Base-by-base conservation (phyloP, 257 asterid species). In the Anisodus tanguticus region DNA sequence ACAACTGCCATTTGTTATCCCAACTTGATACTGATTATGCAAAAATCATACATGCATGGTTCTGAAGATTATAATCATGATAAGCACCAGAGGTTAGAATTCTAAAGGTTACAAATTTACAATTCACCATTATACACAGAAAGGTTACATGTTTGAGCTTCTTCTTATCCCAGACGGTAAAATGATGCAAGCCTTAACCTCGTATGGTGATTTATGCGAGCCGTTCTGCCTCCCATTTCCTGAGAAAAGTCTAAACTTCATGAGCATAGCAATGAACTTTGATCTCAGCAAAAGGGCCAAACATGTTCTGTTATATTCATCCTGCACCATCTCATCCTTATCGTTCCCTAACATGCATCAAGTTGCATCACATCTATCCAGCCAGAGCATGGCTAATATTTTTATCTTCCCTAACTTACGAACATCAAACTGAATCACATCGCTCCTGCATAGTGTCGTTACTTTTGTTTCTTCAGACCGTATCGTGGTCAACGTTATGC, bases 401-500 rank as follows among this genome's bases (percentile, higher is more conserved):
- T 31, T 76, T 39, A 53, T 26, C 26, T 76, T 76, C 62, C 13
- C 0, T 76, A 76, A 51, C 63, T 51, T 76, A 22, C 2, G n/a
- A 76, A 51, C 47, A 76, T 51, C 63, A 76, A 51, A 26, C 63
- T 26, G 81, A 76, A 76, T 76, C 81, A 76, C 63, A 26, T 51
- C 5, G 41, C 22, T 51, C 81, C 81, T 22, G 43, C 47, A 8
- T 22, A 51, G 47, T 22, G 63, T 51, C 81, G 22, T 26, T 4
- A 16, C 22, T 51, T 31, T 39, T 15, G 37, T 26, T 76, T 51
- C 47, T 51, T 2, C 63, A 76, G 63, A 22, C 1, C 4, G 3
- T 26, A 45, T 6, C 63, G 0, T 51, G n/a, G 81, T 76, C 81
- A 22, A 51, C 2, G 12, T 26, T 76, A 26, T 51, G 45, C 51